phyloP scores from a whole-genome alignment of 1,284 basidiomycete species.

The Wallemia hederae region DNA sequence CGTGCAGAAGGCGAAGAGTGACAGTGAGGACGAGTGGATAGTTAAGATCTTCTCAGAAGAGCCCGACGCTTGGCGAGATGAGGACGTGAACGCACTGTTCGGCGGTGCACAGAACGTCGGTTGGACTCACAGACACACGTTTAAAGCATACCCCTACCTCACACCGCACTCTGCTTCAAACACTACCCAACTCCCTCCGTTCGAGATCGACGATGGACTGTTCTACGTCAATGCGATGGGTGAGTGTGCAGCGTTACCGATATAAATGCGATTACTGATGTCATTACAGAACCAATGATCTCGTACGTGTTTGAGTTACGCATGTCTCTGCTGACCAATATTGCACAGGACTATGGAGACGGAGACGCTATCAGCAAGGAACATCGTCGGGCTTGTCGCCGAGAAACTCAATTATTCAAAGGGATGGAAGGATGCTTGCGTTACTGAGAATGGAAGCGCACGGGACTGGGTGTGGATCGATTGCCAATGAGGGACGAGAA shows the following conservation, averaged over 20 bases:
- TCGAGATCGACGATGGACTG: neutral
- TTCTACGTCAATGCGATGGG: neutral
- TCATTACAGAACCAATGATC: neutral
- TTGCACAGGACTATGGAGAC: neutral
- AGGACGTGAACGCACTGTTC: neutral
- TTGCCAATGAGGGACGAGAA: neutral
- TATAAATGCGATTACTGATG: neutral
- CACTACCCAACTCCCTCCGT: neutral
- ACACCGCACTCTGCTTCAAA: too few species aligned
- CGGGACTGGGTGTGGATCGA: neutral
- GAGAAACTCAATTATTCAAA: neutral
- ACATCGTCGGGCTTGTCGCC: neutral
- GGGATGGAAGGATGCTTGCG: neutral
- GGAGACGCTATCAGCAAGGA: neutral
- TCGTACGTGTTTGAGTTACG: neutral
- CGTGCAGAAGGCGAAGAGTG: neutral
- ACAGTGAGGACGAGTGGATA: neutral
- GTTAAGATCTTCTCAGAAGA: neutral
- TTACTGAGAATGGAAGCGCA: neutral
- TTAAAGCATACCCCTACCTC: neutral
- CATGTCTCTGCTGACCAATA: neutral
- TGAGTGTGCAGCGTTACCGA: neutral
- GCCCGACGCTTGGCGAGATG: neutral
- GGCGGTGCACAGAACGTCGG: neutral
- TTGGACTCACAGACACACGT: neutral